Base-by-base conservation (phyloP, 2,329 filamentous ascomycete genomes). In the Penicillium oxalicum region DNA sequence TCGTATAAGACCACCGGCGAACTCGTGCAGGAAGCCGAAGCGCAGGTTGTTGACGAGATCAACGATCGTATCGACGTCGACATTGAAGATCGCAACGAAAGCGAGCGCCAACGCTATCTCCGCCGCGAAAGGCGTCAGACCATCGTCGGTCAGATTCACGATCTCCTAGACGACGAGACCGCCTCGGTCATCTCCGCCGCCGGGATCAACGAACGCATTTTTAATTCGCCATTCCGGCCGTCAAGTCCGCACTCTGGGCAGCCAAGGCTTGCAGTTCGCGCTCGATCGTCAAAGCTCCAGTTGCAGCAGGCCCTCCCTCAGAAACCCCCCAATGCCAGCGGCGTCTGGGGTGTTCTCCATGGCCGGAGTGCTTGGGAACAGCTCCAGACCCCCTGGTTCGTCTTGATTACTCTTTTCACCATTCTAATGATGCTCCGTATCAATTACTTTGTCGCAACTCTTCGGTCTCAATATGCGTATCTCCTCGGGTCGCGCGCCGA, bases 371-470 rank as follows among this genome's bases (percentile, higher is more conserved):
- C 87, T 0, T 61, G 76, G 24, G 72, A 88, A 60, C 91, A 96
- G 69, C 86, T 95, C 56, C 68, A 72, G 6, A 88, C 85, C 2
- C 85, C 85, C 0, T 95, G 89, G 89, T 95, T 93, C 66, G 74
- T 88, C n/a, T 77, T 95, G 38, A 87, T 95, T 58, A 86, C 87
- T 5, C 69, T 88, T n/a, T 93, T 95, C 65, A 95, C 88, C 25
- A 77, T 86, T 28, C 71, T 87, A 38, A 84, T 87, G 68, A 87
- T 87, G 83, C 85, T 84, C 2, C 78, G 86, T 34, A 95, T 95
- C 76, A 95, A 95, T 72, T 95, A 90, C 74, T 95, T 95, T 64
- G 88, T 95, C 44, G 88, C 90, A 4, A 93, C 90, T 2, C 84
- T 95, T 51, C 80, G 87, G 2, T 77, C 83, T 1, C 90, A 96